Evolutionary conservation across 2,329 filamentous ascomycete genomes (phyloP).

Genomic region (Trichoderma atrobrunneum): DNA sequence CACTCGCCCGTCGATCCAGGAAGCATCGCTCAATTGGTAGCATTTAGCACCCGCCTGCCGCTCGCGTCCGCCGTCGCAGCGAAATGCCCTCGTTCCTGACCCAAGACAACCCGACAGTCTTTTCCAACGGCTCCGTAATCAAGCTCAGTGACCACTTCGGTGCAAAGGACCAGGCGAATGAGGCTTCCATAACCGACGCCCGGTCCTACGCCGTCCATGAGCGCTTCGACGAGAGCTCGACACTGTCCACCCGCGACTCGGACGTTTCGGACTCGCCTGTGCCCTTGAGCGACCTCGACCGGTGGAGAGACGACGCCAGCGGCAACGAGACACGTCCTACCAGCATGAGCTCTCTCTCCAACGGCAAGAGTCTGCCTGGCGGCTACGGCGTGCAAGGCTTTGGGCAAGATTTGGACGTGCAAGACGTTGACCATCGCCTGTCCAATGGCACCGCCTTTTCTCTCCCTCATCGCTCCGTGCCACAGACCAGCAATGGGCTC

Average conservation of each 20-base stretch:
- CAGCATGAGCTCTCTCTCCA: conserved; percentile 59
- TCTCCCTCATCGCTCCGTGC: conserved; percentile 32
- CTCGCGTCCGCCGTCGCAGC: conserved; percentile 21
- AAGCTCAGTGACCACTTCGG: conserved; percentile 42
- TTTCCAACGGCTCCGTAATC: conserved; percentile 43
- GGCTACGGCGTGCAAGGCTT: conserved; percentile 31
- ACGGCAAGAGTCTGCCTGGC: conserved; percentile 47
- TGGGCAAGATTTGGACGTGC: background rate
- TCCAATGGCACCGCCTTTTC: conserved; percentile 29
- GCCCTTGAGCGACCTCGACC: conserved; percentile 39
- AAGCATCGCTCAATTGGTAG: conserved; percentile 22
- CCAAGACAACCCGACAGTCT: conserved; percentile 44
- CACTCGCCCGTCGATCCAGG: background rate
- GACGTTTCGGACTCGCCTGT: conserved; percentile 47
- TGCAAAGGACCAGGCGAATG: conserved; percentile 37
- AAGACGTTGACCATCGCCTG: conserved; percentile 23
- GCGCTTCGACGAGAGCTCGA: conserved; percentile 54
- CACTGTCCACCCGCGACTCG: conserved; percentile 52
- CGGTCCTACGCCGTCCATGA: conserved; percentile 48
- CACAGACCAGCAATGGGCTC: conserved; percentile 23
- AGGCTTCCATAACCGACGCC: conserved; percentile 39
- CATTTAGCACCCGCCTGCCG: conserved; percentile 18
- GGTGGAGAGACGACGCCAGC: conserved; percentile 18
- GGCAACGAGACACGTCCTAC: conserved; percentile 42
- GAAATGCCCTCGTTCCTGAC: conserved; percentile 56